These are phyloP conservation scores for Phytophthora palmivora DNA, from an alignment of 352 stramenopile species.

Conservation along the genomic window DNA sequence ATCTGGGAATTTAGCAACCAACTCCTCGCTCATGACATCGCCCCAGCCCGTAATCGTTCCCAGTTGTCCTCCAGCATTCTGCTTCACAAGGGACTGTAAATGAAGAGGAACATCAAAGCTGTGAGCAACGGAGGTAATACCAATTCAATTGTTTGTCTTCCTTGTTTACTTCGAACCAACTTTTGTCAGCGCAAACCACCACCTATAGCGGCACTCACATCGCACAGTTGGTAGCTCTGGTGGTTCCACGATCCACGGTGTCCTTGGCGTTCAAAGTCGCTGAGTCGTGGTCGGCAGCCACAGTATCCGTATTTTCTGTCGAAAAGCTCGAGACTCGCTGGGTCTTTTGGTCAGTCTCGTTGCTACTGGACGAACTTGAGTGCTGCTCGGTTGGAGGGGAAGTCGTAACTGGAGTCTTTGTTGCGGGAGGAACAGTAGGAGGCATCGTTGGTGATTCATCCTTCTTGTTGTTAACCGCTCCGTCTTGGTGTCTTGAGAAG, in stretches of 20 bases:
- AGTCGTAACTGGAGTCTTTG: slow-evolving; percentile 1
- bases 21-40: neutral
- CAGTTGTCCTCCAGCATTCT: slow-evolving; percentile 11
- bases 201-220: slow-evolving; percentile 1
- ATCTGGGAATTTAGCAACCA: slow-evolving; percentile 14
- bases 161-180: slow-evolving; percentile 1
- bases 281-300: slow-evolving; percentile 11
- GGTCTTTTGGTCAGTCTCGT: neutral
- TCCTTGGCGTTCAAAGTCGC: neutral
- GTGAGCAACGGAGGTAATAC: neutral
- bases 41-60: slow-evolving; percentile 10
- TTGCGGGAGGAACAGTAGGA: slow-evolving; percentile 9
- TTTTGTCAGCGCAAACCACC: too few species aligned
- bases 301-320: neutral
- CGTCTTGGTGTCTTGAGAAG: slow-evolving; percentile 2
- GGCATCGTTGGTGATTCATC: slow-evolving; percentile 11
- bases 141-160: slow-evolving; percentile 6
- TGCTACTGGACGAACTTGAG: neutral
- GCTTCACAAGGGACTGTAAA: slow-evolving; percentile 1
- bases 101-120: neutral
- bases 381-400: slow-evolving; percentile 4
- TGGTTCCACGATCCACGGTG: neutral
- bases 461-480: neutral
- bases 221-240: slow-evolving; percentile 8
- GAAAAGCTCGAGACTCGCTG: neutral